Percentiles rank a stretch among this genome's conserved stretches.
Evolutionary conservation across 495 filamentous ascomycete genomes (phyloP).

Genomic region (Penicillium argentinense): DNA sequence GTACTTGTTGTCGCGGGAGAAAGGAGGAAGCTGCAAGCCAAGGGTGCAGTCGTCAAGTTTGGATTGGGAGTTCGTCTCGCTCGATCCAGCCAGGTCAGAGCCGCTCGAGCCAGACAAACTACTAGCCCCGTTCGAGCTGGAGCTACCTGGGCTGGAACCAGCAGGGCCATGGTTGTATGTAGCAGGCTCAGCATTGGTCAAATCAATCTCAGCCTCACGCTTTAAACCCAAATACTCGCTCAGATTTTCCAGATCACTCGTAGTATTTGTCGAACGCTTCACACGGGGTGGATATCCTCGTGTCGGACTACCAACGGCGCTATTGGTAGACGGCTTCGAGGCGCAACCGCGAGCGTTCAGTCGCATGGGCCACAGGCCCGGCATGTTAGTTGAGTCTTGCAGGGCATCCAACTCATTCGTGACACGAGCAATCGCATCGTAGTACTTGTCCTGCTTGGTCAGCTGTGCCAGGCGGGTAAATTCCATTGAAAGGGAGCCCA

Average conservation of each 20-base stretch:
- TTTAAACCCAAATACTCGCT: background rate
- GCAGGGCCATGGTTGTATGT: conserved; percentile 11
- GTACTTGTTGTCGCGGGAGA: conserved; percentile 46
- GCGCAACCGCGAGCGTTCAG: conserved; percentile 77
- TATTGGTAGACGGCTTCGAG: conserved; percentile 15
- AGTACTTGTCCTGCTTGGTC: conserved; percentile 84
- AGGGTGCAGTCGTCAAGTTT: conserved; percentile 21
- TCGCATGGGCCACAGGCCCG: conserved; percentile 80
- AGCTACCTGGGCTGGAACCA: background rate
- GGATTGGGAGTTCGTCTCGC: too few relatives aligned
- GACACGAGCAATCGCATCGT: conserved; percentile 91
- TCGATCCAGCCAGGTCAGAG: too few relatives aligned
- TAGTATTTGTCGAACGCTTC: background rate
- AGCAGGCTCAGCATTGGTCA: conserved; percentile 28
- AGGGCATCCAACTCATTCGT: conserved; percentile 80
- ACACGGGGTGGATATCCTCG: background rate
- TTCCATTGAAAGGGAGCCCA: conserved; percentile 90
- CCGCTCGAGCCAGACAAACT: background rate
- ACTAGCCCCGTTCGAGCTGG: background rate
- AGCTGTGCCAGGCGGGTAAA: conserved; percentile 93
- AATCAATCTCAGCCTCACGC: conserved; percentile 16
- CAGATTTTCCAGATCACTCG: background rate
- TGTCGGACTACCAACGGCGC: conserved; percentile 3
- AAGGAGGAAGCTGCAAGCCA: conserved; percentile 25
- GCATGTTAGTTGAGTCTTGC: conserved; percentile 71